Conservation (phyloP, 257 asterid genomes). For the Eustoma russellianum region DNA sequence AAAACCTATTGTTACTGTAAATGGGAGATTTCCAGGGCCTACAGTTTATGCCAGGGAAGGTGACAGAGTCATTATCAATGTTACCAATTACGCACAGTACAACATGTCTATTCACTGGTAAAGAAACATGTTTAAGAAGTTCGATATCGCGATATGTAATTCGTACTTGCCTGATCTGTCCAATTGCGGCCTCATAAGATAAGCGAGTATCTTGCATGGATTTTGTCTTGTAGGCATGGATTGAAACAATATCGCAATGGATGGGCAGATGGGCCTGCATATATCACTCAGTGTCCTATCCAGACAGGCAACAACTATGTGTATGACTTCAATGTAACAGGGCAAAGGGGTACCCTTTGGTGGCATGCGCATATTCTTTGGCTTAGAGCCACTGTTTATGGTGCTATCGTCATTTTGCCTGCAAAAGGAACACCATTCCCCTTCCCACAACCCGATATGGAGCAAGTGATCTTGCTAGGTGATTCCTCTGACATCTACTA, state of each 20-base stretch:
- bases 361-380: slow-evolving; percentile 75
- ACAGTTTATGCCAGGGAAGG: slow-evolving; percentile 47
- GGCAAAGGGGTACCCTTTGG: slow-evolving; percentile 64
- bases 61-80: slow-evolving; percentile 46
- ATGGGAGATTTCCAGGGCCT: slow-evolving; percentile 62
- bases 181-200: not conserved
- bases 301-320: slow-evolving; percentile 41
- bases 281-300: slow-evolving; percentile 61
- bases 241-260: slow-evolving; percentile 54
- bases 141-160: not conserved
- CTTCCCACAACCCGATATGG: slow-evolving; percentile 53
- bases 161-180: too few species aligned
- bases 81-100: slow-evolving; percentile 49
- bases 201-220: too few species aligned
- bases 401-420: slow-evolving; percentile 56
- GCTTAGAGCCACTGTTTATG: slow-evolving; percentile 62
- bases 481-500: not conserved
- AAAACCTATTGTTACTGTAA: slow-evolving; percentile 53
- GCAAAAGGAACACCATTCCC: slow-evolving; percentile 47
- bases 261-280: slow-evolving; percentile 68
- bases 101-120: slow-evolving; percentile 68
- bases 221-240: slow-evolving; percentile 36
- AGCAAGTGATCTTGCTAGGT: slow-evolving; percentile 47
- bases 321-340: slow-evolving; percentile 53
- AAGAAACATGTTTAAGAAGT: not conserved